A percentile compares a stretch with the other conserved stretches of the same genome.
phyloP scores from a whole-genome alignment of 805 yeast species.

The Schwanniomyces pseudopolymorphus region DNA sequence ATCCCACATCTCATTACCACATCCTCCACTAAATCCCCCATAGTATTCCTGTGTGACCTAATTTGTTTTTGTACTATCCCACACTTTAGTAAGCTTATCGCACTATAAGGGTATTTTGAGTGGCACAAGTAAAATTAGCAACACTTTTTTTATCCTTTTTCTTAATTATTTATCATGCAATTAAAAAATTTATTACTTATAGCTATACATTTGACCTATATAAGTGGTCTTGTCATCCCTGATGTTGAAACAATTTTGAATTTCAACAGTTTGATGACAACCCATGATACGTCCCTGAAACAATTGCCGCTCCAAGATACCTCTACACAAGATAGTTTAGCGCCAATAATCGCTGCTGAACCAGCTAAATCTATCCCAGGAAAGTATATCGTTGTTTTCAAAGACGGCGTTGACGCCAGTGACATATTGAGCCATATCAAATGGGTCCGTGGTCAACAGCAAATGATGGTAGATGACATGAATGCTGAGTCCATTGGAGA shows the following conservation, averaged over 20 bases:
- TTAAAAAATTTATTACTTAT: background rate
- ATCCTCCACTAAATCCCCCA: too few species aligned
- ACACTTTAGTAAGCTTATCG: background rate
- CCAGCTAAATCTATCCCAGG: slow-evolving; percentile 49
- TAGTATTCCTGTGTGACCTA: background rate
- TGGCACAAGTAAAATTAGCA: background rate
- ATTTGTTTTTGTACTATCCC: background rate
- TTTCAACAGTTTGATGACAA: slow-evolving; percentile 3
- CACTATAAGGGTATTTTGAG: background rate
- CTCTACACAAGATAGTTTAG: background rate
- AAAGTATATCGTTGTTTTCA: slow-evolving; percentile 82
- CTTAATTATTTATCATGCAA: background rate
- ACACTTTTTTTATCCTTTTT: background rate
- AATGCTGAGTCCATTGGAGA: slow-evolving; percentile 21
- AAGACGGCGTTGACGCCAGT: slow-evolving; percentile 53
- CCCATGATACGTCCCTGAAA: background rate
- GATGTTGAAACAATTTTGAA: slow-evolving; percentile 6
- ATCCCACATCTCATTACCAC: too few species aligned
- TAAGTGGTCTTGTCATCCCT: slow-evolving; percentile 9
- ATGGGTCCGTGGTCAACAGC: slow-evolving; percentile 49
- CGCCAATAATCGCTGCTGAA: background rate
- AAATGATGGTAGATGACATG: slow-evolving; percentile 4
- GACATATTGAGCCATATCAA: slow-evolving; percentile 60
- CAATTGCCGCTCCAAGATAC: background rate
- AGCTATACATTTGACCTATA: slow-evolving; percentile 1